These are phyloP conservation scores for Cercospora canescens DNA, from an alignment of 2,329 filamentous ascomycete species.

Conservation along the genomic window DNA sequence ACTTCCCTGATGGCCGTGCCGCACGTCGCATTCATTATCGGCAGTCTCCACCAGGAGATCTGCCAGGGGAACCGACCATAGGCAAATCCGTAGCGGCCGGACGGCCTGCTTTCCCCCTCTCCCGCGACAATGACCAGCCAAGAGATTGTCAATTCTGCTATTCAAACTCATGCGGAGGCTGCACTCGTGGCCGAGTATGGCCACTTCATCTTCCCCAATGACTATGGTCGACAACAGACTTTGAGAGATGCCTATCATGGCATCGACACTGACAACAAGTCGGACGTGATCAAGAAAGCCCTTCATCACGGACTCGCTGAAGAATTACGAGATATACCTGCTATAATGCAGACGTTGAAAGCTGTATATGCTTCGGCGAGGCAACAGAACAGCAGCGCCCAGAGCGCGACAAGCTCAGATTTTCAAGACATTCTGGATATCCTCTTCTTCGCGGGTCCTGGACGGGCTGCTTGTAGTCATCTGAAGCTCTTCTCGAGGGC, in stretches of 20 bases:
- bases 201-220: neutral
- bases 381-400: neutral
- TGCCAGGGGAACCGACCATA: neutral
- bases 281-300: neutral
- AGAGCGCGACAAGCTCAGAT: neutral
- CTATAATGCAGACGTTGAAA: neutral
- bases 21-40: neutral
- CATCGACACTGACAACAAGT: neutral
- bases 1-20: neutral
- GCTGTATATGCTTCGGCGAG: neutral
- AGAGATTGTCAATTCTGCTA: neutral
- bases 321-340: neutral
- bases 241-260: neutral
- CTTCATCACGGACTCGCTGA: neutral
- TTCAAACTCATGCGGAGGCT: neutral
- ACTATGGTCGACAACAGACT: neutral
- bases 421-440: neutral
- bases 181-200: neutral
- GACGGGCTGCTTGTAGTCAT: neutral
- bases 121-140: neutral
- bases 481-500: neutral
- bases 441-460: neutral
- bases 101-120: neutral
- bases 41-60: neutral
- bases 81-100: neutral